phyloP scores from a whole-genome alignment of 768 basidiomycete genomes.

The Mycena crocata region DNA sequence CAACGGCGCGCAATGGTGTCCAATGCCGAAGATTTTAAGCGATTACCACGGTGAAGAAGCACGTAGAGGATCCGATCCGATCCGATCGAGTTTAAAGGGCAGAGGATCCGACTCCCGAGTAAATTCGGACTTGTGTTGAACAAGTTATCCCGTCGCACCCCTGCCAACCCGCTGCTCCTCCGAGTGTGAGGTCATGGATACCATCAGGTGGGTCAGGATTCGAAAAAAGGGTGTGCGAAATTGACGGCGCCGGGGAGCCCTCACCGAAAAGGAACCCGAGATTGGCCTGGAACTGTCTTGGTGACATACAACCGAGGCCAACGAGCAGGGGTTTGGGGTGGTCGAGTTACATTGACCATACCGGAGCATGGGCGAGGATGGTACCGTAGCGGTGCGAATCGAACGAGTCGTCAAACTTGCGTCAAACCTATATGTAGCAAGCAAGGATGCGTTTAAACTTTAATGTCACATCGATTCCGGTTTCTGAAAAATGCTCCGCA shows the following conservation, averaged over 20 bases:
- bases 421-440: too few relatives aligned
- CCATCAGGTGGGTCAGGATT: background rate
- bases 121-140: background rate
- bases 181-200: background rate
- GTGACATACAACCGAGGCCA: background rate
- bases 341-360: background rate
- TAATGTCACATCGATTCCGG: too few relatives aligned
- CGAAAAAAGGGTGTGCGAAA: background rate
- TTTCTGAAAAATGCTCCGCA: too few relatives aligned
- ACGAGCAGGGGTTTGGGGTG: background rate
- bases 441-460: too few relatives aligned
- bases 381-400: too few relatives aligned
- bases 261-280: background rate
- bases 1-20: too few relatives aligned
- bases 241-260: background rate
- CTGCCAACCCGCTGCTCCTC: background rate
- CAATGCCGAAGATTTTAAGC: too few relatives aligned
- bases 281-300: background rate
- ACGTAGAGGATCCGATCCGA: too few relatives aligned
- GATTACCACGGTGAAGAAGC: too few relatives aligned
- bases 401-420: too few relatives aligned
- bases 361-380: slow-evolving; percentile 1
- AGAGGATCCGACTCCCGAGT: too few relatives aligned
- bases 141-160: background rate
- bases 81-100: too few relatives aligned